phyloP scores from a whole-genome alignment of 2,329 filamentous ascomycete genomes.

The Colletotrichum theobromicola region DNA sequence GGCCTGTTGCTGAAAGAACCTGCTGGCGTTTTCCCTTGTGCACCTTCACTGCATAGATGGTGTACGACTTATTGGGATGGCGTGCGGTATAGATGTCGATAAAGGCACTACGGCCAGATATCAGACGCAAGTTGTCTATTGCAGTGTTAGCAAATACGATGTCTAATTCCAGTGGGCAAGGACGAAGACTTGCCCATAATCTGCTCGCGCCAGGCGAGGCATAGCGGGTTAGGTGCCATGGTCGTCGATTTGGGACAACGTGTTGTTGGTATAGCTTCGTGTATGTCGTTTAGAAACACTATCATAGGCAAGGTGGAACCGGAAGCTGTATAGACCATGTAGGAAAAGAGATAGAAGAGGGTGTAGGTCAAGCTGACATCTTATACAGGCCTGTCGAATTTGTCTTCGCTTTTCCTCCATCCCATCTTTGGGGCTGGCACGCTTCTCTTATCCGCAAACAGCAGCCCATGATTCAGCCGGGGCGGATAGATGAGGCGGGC shows the following conservation, averaged over 20 bases:
- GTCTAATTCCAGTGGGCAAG: neutral
- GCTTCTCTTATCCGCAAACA: neutral
- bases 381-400: neutral
- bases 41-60: conserved; percentile 76
- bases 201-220: conserved; percentile 17
- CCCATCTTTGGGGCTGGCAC: neutral
- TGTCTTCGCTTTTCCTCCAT: neutral
- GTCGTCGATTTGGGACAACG: neutral
- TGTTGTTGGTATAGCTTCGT: neutral
- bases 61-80: conserved; percentile 12
- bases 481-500: neutral
- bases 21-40: conserved; percentile 77
- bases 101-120: conserved; percentile 10
- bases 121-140: conserved; percentile 10
- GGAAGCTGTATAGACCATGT: neutral
- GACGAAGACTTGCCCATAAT: neutral
- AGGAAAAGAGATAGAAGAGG: neutral
- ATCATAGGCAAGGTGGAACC: neutral
- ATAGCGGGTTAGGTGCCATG: conserved; percentile 14
- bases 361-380: neutral
- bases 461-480: neutral
- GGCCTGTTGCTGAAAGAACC: conserved; percentile 35
- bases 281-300: neutral
- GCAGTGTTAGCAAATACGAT: neutral
- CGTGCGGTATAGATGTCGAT: conserved; percentile 15